Evolutionary conservation across 2,329 filamentous ascomycete species (phyloP).

Genomic region (Fusarium agapanthi): DNA sequence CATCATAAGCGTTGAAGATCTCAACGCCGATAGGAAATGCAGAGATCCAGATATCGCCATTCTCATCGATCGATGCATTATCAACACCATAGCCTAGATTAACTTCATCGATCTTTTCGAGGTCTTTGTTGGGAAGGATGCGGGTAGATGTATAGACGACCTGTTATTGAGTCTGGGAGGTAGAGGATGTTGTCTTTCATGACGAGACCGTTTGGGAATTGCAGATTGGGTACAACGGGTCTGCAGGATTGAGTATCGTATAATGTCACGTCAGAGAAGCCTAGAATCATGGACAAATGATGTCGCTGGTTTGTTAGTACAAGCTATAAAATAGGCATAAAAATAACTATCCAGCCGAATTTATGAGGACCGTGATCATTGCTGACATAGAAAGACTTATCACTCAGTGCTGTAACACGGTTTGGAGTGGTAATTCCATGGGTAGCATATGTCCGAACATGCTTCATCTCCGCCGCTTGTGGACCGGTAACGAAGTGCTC

Average conservation of each 20-base stretch:
- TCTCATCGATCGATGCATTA: constrained; percentile 34
- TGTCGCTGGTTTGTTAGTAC: constrained; percentile 7
- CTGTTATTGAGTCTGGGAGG: constrained; percentile 41
- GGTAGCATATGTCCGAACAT: constrained; percentile 27
- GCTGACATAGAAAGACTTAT: constrained; percentile 22
- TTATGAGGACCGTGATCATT: constrained; percentile 36
- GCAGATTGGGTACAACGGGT: constrained; percentile 30
- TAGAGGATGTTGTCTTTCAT: constrained; percentile 43
- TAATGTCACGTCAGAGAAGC: constrained; percentile 41
- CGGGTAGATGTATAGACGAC: constrained; percentile 31
- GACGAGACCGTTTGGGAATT: constrained; percentile 46
- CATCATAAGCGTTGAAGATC: constrained; percentile 16
- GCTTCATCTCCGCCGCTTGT: constrained; percentile 15
- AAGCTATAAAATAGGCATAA: fast-evolving
- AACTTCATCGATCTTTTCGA: constrained; percentile 24
- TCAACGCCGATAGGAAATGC: constrained; percentile 24
- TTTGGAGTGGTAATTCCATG: constrained; percentile 32
- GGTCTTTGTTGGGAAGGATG: neutral
- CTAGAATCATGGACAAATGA: constrained; percentile 35
- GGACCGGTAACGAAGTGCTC: constrained; percentile 24
- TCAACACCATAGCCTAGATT: constrained; percentile 22
- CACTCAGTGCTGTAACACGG: constrained; percentile 21
- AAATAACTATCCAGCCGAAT: constrained; percentile 14
- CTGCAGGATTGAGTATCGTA: constrained; percentile 37
- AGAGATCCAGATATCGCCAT: constrained; percentile 32